phyloP scores from a whole-genome alignment of 768 basidiomycete species.

The Suillus occidentalis region DNA sequence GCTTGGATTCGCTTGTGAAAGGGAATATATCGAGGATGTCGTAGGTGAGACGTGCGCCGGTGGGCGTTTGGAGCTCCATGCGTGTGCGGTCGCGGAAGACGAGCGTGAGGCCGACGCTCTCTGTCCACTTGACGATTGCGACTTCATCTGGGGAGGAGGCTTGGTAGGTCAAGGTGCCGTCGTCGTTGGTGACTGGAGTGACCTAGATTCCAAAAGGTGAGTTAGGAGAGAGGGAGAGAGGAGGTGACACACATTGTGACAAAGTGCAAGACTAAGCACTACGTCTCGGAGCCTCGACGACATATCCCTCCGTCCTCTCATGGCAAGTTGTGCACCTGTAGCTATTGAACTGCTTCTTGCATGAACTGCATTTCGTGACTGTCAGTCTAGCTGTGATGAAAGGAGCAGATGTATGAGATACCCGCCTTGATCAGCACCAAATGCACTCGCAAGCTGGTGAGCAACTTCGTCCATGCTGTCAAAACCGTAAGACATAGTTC shows the following conservation, averaged over 20 bases:
- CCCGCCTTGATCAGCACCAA: constrained; percentile 66
- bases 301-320: constrained; percentile 90
- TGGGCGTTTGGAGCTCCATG: constrained; percentile 80
- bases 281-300: constrained; percentile 91
- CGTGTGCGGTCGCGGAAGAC: constrained; percentile 85
- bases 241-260: constrained; percentile 77
- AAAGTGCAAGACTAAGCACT: constrained; percentile 89
- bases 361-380: constrained; percentile 32
- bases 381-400: neutral
- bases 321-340: constrained; percentile 82
- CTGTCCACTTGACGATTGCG: constrained; percentile 97
- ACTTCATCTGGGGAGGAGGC: constrained; percentile 99
- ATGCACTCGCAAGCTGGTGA: constrained; percentile 85
- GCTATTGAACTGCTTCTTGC: constrained; percentile 54
- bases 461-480: constrained; percentile 99
- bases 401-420: neutral
- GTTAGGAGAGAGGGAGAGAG: neutral
- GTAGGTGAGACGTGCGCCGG: constrained; percentile 62
- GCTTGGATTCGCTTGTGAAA: constrained; percentile 97
- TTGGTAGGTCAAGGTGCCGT: constrained; percentile 94
- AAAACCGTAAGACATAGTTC: constrained; percentile 93
- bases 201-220: constrained; percentile 53
- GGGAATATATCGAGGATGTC: constrained; percentile 96
- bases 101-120: constrained; percentile 89
- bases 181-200: constrained; percentile 92